phyloP scores from a whole-genome alignment of 805 yeast genomes.

The Candida multigemmis region DNA sequence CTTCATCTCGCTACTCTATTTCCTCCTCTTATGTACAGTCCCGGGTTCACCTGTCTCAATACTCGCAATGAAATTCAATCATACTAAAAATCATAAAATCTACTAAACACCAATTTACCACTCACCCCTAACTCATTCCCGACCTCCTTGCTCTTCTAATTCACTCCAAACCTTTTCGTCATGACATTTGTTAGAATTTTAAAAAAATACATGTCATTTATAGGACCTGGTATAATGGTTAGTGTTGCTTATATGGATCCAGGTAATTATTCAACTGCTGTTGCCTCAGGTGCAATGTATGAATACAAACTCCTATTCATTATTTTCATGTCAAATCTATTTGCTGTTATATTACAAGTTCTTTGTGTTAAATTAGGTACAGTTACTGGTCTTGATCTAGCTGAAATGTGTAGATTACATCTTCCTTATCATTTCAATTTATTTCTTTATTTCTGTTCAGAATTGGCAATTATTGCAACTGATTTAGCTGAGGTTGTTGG shows the following conservation, averaged over 20 bases:
- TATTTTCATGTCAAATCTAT: conserved; percentile 66
- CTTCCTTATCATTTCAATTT: conserved; percentile 55
- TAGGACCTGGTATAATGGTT: conserved; percentile 97
- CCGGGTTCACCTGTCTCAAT: no score
- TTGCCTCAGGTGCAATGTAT: conserved; percentile 86
- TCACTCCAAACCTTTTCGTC: no score
- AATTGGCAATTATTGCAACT: conserved; percentile 86
- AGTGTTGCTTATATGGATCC: conserved; percentile 96
- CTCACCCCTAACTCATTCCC: no score
- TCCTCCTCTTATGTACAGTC: no score
- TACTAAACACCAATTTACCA: no score
- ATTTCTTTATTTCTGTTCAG: conserved; percentile 68
- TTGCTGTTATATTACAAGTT: conserved; percentile 82
- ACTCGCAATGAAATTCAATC: no score
- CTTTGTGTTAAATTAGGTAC: conserved; percentile 85
- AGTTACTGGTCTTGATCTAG: conserved; percentile 89
- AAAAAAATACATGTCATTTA: conserved; percentile 48
- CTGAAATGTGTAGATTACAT: conserved; percentile 75
- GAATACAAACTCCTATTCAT: conserved; percentile 73
- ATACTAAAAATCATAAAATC: no score
- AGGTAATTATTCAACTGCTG: conserved; percentile 93
- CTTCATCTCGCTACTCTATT: no score
- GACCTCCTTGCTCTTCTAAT: no score
- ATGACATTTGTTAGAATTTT: conserved; percentile 7
- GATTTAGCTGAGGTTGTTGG: conserved; percentile 97